A percentile compares a stretch with the other conserved stretches of the same genome.
Conservation (phyloP, 148 eudicot species). For the Dysphania ambrosioides region DNA sequence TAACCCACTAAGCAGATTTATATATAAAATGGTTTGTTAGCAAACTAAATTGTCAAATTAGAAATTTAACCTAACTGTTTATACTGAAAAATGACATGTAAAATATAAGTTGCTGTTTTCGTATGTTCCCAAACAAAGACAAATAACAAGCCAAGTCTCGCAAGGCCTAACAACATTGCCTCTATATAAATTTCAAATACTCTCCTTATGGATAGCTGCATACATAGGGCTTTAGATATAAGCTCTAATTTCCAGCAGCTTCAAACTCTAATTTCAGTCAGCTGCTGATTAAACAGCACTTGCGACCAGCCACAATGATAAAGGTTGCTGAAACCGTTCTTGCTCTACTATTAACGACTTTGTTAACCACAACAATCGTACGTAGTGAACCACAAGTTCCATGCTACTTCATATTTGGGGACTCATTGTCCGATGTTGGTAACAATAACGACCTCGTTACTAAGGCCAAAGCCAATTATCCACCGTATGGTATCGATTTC, state of each 20-base stretch:
- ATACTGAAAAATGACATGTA: neutral
- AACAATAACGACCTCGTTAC: slow-evolving; percentile 44
- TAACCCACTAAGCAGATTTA: no score
- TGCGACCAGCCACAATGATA: neutral
- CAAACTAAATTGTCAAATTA: no score
- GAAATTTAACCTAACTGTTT: no score
- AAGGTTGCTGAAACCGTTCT: neutral
- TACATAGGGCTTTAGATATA: neutral
- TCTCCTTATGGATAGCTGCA: neutral
- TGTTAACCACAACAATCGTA: neutral
- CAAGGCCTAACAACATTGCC: neutral
- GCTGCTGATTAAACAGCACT: neutral
- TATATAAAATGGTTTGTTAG: no score
- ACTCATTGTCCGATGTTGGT: slow-evolving; percentile 53
- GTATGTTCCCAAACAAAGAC: neutral
- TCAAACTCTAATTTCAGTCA: neutral
- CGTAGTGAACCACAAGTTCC: slow-evolving; percentile 37
- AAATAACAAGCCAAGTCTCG: neutral
- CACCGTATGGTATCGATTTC: slow-evolving; percentile 56
- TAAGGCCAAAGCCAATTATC: slow-evolving; percentile 44
- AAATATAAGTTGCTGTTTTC: neutral
- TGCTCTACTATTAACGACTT: neutral
- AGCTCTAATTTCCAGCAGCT: neutral
- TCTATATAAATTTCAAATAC: neutral
- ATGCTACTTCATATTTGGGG: slow-evolving; percentile 53